Evolutionary conservation across 2,329 filamentous ascomycete species (phyloP), one percentile per base, ranked within the genome.

Genomic region (Pleurostoma richardsiae): DNA sequence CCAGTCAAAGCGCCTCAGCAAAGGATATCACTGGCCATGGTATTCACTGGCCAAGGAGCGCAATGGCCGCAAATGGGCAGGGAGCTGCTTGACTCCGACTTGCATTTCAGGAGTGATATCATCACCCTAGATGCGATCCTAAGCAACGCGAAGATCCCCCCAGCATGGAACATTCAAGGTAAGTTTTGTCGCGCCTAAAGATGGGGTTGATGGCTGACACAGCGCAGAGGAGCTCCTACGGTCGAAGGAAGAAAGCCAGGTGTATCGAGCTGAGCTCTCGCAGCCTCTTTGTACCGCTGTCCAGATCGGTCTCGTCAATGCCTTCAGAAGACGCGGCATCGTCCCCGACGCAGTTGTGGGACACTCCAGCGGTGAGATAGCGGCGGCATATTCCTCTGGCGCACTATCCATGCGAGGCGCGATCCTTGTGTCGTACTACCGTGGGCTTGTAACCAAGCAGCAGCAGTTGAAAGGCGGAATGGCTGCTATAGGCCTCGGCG

Each of bases 281-380:
- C 64, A 66, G 33, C 59, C 63, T 0, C 48, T 63, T 0, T 64
- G 60, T 30, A 65, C 63, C 2, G 62, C 57, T 0, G 31, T 66
- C 0, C 57, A 65, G 44, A 49, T 63, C 3, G 48, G 56, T 2
- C 45, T 65, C 1, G 54, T 64, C 5, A 57, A 64, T 6, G 46
- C 60, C 2, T 51, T 65, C 1, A 36, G 10, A 3, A 10, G 26
- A 2, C 55, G 54, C 8, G 58, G 58, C 1, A 44, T 67, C 10
- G 36, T 42, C 2, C 57, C 59, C 6, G 40, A 47, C 1, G 54
- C 52, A 3, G 63, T 63, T 1, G 56, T 67, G 4, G 65, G 65
- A 1, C 65, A 68, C 41, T 28, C 46, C 47, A 19, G 48, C n/a
- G 49, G 49, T 3, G 49, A 50, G 40, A 45, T 50, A 2, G 49